Percentiles rank a stretch among this genome's conserved stretches.
Evolutionary conservation across 208 protist species (phyloP).

Genomic region (Crithidia acanthocephali): DNA sequence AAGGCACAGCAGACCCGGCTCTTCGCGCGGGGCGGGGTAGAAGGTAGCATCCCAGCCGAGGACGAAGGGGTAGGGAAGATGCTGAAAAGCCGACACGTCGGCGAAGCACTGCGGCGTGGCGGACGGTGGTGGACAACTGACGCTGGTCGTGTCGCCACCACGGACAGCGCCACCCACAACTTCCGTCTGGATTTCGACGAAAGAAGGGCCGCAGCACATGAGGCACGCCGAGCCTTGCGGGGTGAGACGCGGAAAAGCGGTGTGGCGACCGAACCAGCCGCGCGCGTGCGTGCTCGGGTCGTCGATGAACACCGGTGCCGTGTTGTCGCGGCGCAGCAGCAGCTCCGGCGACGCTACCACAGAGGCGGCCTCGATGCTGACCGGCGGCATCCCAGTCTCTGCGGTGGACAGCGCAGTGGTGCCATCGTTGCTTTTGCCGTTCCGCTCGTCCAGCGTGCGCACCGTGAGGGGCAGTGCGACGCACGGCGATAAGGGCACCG

Average conservation of each 20-base stretch:
- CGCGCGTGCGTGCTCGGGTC: conserved; percentile 2
- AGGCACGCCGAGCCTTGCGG: conserved; percentile 28
- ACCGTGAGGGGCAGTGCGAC: conserved; percentile 12
- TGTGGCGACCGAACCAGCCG: conserved; percentile 46
- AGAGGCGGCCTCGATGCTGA: conserved; percentile 7
- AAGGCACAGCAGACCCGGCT: conserved; percentile 47
- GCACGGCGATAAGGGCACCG: conserved; percentile 14
- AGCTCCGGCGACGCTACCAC: conserved; percentile 19
- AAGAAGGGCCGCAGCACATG: conserved; percentile 58
- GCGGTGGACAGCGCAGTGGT: not conserved
- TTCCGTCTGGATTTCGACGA: conserved; percentile 52
- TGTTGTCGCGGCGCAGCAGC: conserved; percentile 15
- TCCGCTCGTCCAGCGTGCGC: not conserved
- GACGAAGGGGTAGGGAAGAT: conserved; percentile 63
- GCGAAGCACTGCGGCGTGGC: conserved; percentile 13
- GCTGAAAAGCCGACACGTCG: conserved; percentile 45
- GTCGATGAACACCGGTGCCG: conserved; percentile 10
- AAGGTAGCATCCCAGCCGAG: conserved; percentile 67
- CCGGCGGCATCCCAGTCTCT: not conserved
- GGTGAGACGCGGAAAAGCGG: conserved; percentile 49
- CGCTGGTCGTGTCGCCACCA: conserved; percentile 18
- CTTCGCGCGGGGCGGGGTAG: conserved; percentile 43
- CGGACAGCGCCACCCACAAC: not conserved
- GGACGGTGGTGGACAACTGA: conserved; percentile 19
- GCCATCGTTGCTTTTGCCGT: not conserved